phyloP scores from a whole-genome alignment of 345 rosid species.

The Boechera divaricarpa region DNA sequence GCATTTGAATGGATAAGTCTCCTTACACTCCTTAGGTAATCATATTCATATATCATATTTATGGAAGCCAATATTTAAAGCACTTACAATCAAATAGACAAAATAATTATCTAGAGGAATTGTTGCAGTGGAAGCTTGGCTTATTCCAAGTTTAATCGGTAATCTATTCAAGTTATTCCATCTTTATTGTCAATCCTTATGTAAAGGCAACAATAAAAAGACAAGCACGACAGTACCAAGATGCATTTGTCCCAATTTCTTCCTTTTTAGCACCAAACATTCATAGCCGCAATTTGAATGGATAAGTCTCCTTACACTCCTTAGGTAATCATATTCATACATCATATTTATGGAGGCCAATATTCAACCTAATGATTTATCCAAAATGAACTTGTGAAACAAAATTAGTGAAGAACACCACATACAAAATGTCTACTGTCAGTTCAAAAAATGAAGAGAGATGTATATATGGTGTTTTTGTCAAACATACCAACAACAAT shows the following conservation, averaged over 20 bases:
- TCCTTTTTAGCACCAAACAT: conserved; percentile 43
- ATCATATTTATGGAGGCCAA: neutral
- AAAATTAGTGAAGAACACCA: neutral
- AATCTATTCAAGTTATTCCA: too few relatives aligned
- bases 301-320: conserved; percentile 44
- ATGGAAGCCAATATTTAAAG: too few relatives aligned
- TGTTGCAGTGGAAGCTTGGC: too few relatives aligned
- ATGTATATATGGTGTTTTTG: conserved; percentile 14
- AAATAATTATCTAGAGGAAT: too few relatives aligned
- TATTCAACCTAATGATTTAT: conserved; percentile 1
- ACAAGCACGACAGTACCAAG: conserved; percentile 38
- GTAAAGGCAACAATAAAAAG: conserved; percentile 43
- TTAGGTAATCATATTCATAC: neutral
- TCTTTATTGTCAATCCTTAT: neutral
- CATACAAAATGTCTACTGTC: conserved; percentile 16
- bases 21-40: too few relatives aligned
- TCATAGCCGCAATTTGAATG: conserved; percentile 41
- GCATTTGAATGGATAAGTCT: neutral
- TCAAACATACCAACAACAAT: conserved; percentile 32
- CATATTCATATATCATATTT: too few relatives aligned
- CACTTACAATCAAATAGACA: too few relatives aligned
- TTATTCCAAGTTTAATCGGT: too few relatives aligned
- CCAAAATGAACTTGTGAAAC: conserved; percentile 20
- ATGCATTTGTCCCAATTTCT: conserved; percentile 29
- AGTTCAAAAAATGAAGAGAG: neutral